These are phyloP conservation scores for Eucalyptus paniculata DNA, from an alignment of 345 rosid species.

Conservation along the genomic window DNA sequence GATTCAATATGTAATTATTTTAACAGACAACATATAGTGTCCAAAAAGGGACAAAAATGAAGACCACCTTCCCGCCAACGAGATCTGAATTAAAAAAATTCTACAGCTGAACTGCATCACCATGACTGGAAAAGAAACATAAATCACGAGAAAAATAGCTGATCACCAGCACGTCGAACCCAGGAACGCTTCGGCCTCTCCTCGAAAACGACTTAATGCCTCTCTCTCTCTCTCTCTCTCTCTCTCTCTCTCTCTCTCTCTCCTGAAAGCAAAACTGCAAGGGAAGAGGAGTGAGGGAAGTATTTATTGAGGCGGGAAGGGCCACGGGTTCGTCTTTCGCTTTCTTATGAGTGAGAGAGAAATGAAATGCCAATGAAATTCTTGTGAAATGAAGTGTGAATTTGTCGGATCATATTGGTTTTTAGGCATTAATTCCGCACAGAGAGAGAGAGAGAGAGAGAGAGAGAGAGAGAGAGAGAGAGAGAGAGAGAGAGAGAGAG, in stretches of 20 bases:
- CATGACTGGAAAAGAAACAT: neutral
- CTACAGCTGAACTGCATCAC: neutral
- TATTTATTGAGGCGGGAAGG: neutral
- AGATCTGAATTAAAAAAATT: neutral
- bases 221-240: neutral
- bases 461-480: no score
- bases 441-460: no score
- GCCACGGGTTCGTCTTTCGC: neutral
- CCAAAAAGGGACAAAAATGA: no score
- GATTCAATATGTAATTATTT: no score
- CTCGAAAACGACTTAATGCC: neutral
- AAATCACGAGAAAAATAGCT: neutral
- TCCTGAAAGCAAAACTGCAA: neutral
- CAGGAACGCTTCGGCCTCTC: no score
- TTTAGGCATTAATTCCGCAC: no score
- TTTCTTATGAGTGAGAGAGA: neutral
- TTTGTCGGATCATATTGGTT: neutral
- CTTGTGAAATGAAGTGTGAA: neutral
- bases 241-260: neutral
- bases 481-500: no score
- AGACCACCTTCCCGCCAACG: neutral
- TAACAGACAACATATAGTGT: no score
- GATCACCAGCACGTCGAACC: neutral
- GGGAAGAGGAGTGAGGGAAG: neutral
- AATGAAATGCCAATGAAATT: neutral